These are phyloP conservation scores for Mycena sanguinolenta DNA, from an alignment of 768 basidiomycete genomes.

Conservation along the genomic window DNA sequence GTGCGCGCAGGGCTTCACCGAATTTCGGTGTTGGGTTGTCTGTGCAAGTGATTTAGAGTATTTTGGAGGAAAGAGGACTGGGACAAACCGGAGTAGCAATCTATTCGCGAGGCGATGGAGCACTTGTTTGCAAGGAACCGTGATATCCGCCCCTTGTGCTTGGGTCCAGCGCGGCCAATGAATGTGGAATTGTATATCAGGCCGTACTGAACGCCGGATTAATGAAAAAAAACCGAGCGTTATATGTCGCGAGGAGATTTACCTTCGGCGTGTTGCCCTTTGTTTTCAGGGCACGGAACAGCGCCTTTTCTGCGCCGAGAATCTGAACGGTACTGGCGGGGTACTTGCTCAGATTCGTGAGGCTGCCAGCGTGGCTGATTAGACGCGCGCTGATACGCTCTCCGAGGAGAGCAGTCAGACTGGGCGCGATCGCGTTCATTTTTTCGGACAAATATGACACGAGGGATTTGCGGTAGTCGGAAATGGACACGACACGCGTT, in stretches of 20 bases:
- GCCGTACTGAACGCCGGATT: constrained; percentile 77
- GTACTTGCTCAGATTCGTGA: constrained; percentile 98
- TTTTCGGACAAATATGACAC: constrained; percentile 92
- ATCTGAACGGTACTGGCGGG: constrained; percentile 99
- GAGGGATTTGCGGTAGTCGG: constrained; percentile 94
- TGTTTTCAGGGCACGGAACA: constrained; percentile 97
- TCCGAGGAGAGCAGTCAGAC: constrained; percentile 89
- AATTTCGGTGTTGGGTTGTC: constrained; percentile 92
- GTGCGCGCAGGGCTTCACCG: constrained; percentile 92
- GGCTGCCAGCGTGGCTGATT: constrained; percentile 95
- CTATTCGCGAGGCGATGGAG: constrained; percentile 96
- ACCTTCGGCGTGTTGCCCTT: constrained; percentile 99
- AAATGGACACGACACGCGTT: constrained; percentile 88
- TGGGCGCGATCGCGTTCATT: constrained; percentile 98
- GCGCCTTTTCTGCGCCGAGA: constrained; percentile 96
- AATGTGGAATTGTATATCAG: constrained; percentile 97
- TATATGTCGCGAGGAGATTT: constrained; percentile 18
- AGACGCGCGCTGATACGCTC: constrained; percentile 93
- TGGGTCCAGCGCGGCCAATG: constrained; percentile 94
- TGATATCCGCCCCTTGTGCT: constrained; percentile 97
- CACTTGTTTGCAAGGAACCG: constrained; percentile 99
- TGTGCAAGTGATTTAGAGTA: constrained; percentile 42
- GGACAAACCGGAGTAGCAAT: constrained; percentile 86
- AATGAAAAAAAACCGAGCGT: neutral
- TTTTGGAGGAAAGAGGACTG: neutral